Percentiles rank a stretch among this genome's conserved stretches.
phyloP scores from a whole-genome alignment of 768 basidiomycete species.

The Amyloporia xantha region DNA sequence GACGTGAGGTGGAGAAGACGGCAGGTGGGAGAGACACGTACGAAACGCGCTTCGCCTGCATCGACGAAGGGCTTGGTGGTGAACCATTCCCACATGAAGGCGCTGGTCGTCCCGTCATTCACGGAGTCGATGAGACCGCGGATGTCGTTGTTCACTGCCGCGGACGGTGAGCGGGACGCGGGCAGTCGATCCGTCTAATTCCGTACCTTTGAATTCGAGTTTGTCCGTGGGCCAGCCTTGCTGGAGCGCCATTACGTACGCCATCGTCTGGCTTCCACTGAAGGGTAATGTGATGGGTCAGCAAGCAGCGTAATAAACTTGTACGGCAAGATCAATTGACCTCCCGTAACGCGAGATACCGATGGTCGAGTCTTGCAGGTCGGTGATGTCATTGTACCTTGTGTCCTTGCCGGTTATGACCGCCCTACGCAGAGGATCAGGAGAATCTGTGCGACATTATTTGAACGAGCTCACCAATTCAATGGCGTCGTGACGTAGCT shows the following conservation, averaged over 20 bases:
- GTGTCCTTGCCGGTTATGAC: slow-evolving; percentile 84
- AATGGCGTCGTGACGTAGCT: slow-evolving; percentile 87
- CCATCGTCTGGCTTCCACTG: slow-evolving; percentile 90
- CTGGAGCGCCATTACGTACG: slow-evolving; percentile 87
- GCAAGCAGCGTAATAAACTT: not conserved
- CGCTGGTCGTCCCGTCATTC: slow-evolving; percentile 81
- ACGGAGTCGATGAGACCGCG: slow-evolving; percentile 78
- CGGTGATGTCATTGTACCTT: slow-evolving; percentile 58
- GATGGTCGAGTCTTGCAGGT: slow-evolving; percentile 74
- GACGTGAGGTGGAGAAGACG: not conserved
- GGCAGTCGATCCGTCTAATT: no score
- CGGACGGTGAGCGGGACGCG: no score
- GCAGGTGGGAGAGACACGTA: slow-evolving; percentile 39
- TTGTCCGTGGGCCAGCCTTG: slow-evolving; percentile 68
- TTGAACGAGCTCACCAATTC: slow-evolving; percentile 54
- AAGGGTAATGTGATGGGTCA: not conserved
- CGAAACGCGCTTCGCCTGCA: slow-evolving; percentile 74
- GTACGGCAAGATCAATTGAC: no score
- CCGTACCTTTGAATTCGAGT: slow-evolving; percentile 64
- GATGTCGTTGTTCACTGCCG: slow-evolving; percentile 73
- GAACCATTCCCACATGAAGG: slow-evolving; percentile 97
- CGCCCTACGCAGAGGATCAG: slow-evolving; percentile 48
- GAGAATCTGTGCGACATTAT: not conserved
- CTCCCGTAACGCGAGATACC: slow-evolving; percentile 90
- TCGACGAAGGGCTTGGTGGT: slow-evolving; percentile 79